Evolutionary conservation across 139 green algal genomes (phyloP).

Genomic region (Coelastrella sp.): DNA sequence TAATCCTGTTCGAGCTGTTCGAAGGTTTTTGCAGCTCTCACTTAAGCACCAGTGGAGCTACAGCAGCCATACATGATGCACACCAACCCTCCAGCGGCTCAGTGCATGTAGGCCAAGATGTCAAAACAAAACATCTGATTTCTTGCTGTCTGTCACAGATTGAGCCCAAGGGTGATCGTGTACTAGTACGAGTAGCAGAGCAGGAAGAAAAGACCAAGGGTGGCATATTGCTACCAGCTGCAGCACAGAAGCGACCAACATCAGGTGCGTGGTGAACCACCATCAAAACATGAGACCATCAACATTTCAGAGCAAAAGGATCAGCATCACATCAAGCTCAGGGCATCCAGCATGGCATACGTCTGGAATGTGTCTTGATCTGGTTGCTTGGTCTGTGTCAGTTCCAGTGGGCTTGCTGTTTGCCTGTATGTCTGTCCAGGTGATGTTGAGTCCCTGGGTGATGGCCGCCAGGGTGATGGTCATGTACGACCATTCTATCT

Average conservation of each 20-base stretch:
- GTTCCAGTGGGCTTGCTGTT: not conserved
- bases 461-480: conserved; percentile 55
- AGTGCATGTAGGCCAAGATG: no score
- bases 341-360: no score
- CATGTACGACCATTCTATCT: conserved; percentile 55
- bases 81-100: no score
- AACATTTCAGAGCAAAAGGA: no score
- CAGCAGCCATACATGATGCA: no score
- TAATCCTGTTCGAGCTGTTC: no score
- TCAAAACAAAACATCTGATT: not conserved
- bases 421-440: conserved; percentile 44
- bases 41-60: no score
- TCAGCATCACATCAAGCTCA: no score
- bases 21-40: no score
- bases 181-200: conserved; percentile 89
- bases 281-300: no score
- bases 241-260: conserved; percentile 87
- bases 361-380: no score
- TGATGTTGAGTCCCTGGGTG: conserved; percentile 67
- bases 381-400: not conserved
- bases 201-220: conserved; percentile 85
- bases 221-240: conserved; percentile 92
- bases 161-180: conserved; percentile 86
- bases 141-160: conserved; percentile 58
- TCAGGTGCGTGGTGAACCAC: conserved; percentile 70